A percentile compares a stretch with the other conserved stretches of the same genome.
Conservation (phyloP, 2,329 filamentous ascomycete species). For the Eutypa lata region DNA sequence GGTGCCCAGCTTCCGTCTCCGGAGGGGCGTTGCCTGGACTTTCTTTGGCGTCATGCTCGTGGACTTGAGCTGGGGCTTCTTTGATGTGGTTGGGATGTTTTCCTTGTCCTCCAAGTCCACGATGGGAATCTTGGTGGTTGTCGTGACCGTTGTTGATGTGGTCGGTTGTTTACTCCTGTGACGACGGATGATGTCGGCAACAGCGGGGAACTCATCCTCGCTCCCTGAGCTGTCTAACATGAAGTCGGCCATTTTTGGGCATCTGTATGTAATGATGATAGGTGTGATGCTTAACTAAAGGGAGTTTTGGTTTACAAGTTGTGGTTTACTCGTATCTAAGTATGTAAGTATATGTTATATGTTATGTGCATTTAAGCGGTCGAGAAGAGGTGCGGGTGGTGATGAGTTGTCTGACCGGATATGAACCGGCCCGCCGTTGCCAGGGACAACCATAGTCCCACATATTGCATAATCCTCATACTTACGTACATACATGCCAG, state of each 20-base stretch:
- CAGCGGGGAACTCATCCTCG: slow-evolving; percentile 42
- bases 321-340: too few species aligned
- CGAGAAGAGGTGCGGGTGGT: neutral
- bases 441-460: slow-evolving; percentile 3
- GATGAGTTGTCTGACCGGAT: neutral
- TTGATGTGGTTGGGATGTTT: neutral
- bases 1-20: slow-evolving; percentile 25
- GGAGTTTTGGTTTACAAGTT: too few species aligned
- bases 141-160: slow-evolving; percentile 1
- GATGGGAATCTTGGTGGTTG: neutral
- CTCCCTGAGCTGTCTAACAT: slow-evolving; percentile 17
- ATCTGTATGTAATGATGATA: neutral
- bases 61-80: slow-evolving; percentile 1
- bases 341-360: neutral
- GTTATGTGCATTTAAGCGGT: neutral
- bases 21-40: slow-evolving; percentile 22
- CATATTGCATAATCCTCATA: neutral
- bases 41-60: slow-evolving; percentile 1
- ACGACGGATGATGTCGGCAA: slow-evolving; percentile 28
- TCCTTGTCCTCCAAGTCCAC: neutral
- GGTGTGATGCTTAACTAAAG: too few species aligned
- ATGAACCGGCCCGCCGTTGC: neutral
- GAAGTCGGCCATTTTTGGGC: slow-evolving; percentile 3
- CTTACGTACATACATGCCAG: neutral
- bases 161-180: slow-evolving; percentile 13